Percentiles rank a stretch among this genome's conserved stretches.
Evolutionary conservation across 176 grass and related monocot genomes (phyloP).

Genomic region (barley (Hordeum vulgare)): DNA sequence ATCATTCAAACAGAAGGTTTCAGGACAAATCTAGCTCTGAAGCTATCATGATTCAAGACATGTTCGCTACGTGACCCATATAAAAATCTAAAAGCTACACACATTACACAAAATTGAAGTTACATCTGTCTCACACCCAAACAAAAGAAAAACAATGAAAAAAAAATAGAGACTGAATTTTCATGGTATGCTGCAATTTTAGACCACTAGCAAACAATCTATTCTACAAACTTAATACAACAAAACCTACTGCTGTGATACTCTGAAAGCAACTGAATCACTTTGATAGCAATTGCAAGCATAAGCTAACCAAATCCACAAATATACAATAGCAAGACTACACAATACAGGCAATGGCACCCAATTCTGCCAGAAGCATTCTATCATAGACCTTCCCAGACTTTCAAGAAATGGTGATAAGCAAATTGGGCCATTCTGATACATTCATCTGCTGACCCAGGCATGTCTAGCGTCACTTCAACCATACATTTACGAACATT

Average conservation of each 20-base stretch:
- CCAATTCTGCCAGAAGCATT: background rate
- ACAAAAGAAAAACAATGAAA: background rate
- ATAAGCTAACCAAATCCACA: background rate
- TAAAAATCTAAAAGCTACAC: background rate
- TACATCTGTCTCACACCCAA: background rate
- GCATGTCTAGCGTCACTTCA: background rate
- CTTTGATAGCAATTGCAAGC: background rate
- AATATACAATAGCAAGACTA: background rate
- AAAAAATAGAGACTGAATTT: background rate
- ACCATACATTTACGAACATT: background rate
- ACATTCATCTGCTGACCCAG: background rate
- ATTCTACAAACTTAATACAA: background rate
- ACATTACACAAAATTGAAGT: background rate
- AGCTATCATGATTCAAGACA: background rate
- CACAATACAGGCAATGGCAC: background rate
- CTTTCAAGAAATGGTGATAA: background rate
- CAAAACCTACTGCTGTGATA: background rate
- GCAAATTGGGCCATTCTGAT: background rate
- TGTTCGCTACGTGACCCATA: background rate
- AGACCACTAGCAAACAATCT: background rate
- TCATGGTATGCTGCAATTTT: background rate
- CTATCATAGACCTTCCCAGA: background rate
- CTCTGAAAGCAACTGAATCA: background rate
- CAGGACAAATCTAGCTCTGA: background rate
- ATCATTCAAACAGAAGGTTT: background rate